Percentiles rank a stretch among this genome's conserved stretches.
Conservation (phyloP, 148 eudicot species). For the Cornus controversa region DNA sequence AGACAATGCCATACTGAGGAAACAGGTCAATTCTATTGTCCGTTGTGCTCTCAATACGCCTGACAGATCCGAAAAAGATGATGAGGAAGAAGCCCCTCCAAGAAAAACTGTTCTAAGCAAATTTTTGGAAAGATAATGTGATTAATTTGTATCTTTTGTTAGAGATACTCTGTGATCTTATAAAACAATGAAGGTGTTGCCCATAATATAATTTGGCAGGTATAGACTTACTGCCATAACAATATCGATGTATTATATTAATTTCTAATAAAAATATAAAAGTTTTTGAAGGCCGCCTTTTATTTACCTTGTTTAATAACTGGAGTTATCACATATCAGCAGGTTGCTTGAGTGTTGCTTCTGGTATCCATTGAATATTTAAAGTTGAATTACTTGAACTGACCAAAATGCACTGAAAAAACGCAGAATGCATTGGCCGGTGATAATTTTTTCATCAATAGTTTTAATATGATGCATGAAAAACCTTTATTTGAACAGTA, state of each 20-base stretch:
- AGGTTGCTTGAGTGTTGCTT: too few relatives aligned
- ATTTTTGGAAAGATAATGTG: slow-evolving; percentile 27
- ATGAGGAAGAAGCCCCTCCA: slow-evolving; percentile 30
- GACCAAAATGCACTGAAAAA: too few relatives aligned
- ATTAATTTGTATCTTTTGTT: background rate
- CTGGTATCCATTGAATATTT: too few relatives aligned
- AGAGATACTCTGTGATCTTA: background rate
- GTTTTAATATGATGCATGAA: too few relatives aligned
- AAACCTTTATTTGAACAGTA: too few relatives aligned
- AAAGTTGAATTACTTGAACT: too few relatives aligned
- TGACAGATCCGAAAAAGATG: slow-evolving; percentile 39
- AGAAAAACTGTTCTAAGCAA: slow-evolving; percentile 41
- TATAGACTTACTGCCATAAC: background rate
- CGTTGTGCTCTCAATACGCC: slow-evolving; percentile 44
- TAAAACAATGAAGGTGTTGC: background rate
- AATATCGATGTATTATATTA: background rate
- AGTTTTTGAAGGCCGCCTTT: background rate
- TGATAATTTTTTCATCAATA: too few relatives aligned
- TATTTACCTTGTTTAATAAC: too few relatives aligned
- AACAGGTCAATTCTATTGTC: slow-evolving; percentile 66
- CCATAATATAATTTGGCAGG: background rate
- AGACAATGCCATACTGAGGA: slow-evolving; percentile 72
- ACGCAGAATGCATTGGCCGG: too few relatives aligned
- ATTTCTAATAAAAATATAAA: background rate
- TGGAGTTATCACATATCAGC: too few relatives aligned